Evolutionary conservation across 257 asterid species (phyloP).

Genomic region (Primulina huaijiensis): DNA sequence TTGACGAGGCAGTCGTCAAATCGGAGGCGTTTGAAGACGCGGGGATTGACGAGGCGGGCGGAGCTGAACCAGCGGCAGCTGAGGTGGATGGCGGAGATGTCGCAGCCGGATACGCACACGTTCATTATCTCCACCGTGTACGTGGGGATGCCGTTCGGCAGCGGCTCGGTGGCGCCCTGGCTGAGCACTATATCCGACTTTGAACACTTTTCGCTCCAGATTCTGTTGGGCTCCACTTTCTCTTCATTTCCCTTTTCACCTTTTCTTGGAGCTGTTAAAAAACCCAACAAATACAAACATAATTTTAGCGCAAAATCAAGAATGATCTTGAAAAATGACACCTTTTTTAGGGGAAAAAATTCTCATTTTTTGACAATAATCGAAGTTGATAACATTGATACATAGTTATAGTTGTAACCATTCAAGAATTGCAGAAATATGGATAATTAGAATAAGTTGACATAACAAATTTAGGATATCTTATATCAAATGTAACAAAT

Average conservation of each 20-base stretch:
- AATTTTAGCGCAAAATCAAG: not conserved
- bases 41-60: conserved; percentile 74
- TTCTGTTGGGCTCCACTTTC: conserved; percentile 59
- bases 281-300: not conserved
- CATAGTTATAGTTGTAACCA: not conserved
- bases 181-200: conserved; percentile 63
- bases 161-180: conserved; percentile 72
- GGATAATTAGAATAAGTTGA: not conserved
- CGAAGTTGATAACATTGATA: not conserved
- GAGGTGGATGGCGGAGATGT: conserved; percentile 62
- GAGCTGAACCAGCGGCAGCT: conserved; percentile 96
- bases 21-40: conserved; percentile 60
- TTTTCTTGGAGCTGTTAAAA: conserved; percentile 7
- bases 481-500: no score
- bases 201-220: conserved; percentile 79
- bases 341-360: not conserved
- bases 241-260: conserved; percentile 2
- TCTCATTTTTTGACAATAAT: not conserved
- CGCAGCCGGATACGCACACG: conserved; percentile 60
- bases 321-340: not conserved
- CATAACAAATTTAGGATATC: not conserved
- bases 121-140: conserved; percentile 86
- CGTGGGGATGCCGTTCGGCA: conserved; percentile 84
- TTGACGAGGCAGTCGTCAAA: conserved; percentile 75
- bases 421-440: not conserved